These are phyloP conservation scores for Panaeolus cyanescens DNA, from an alignment of 768 basidiomycete genomes.

Conservation along the genomic window DNA sequence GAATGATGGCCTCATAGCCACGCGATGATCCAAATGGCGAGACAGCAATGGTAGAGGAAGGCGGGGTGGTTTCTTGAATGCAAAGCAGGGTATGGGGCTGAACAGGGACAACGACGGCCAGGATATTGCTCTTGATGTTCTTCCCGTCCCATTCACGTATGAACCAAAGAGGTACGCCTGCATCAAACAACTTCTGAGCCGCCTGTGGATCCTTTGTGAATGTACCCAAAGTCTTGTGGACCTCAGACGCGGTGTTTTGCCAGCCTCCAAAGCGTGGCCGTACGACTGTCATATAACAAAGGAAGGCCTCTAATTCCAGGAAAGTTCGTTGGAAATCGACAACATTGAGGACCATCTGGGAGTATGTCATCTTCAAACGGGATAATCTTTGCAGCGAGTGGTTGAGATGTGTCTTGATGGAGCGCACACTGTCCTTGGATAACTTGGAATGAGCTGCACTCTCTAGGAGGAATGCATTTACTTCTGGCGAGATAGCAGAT, in stretches of 20 bases:
- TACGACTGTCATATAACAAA: neutral
- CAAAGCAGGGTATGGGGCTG: neutral
- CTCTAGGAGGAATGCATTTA: neutral
- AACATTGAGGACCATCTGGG: neutral
- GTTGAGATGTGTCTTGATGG: neutral
- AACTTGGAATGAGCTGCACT: neutral
- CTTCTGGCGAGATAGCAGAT: neutral
- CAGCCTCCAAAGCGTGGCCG: neutral
- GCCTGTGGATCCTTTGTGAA: neutral
- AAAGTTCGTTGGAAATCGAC: neutral
- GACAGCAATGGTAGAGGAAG: neutral
- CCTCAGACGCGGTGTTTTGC: neutral
- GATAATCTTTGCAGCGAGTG: neutral
- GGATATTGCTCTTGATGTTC: neutral
- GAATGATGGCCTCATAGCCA: too few relatives aligned
- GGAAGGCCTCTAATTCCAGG: neutral
- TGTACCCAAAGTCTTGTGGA: neutral
- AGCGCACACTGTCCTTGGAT: neutral
- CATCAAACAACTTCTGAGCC: neutral
- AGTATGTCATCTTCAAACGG: neutral
- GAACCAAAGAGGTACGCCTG: constrained; percentile 3
- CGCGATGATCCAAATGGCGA: neutral
- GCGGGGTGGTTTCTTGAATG: neutral
- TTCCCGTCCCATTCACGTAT: neutral
- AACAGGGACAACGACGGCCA: neutral